Evolutionary conservation across 257 asterid species (phyloP), one percentile per base, ranked within the genome.

Genomic region (Vinca minor): DNA sequence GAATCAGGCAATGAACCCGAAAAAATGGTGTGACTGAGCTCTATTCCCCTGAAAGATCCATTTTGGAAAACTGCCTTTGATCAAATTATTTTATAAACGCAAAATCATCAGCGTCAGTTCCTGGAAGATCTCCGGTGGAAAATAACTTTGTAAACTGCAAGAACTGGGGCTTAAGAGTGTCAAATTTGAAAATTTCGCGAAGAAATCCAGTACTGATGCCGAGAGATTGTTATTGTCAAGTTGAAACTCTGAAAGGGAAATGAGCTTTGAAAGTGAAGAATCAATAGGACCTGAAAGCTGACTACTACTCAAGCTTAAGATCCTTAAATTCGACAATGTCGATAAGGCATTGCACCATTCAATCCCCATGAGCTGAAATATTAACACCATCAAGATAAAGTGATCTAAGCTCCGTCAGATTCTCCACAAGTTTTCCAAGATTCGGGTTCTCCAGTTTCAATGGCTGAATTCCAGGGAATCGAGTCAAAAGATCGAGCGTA

Each of bases 81-180:
- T 25, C 1, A 45, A 20, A 15, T 25, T 79, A 5, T 3, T 0
- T 15, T 80, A 66, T n/a, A 79, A 57, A 48, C 68, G 54, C 9
- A 82, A 56, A 17, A 2, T 8, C 46, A 63, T 72, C 1, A 82
- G 53, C 65, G 77, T 54, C 17, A 59, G 66, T 62, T 72, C 21
- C 67, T 72, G 73, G 49, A 82, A 63, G 34, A 82, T 70, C 38
- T 17, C 29, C 23, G 23, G 35, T 25, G 82, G 77, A 41, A 81
- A 78, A 21, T n/a, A 0, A 6, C 68, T 73, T 23, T 31, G 5
- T 44, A 72, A 59, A 14, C 60, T 42, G 62, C 77, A 72, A 10
- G n/a, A 1, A 18, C 15, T 0, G 39, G 64, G 48, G 44, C 69
- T 59, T 36, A 76, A 29, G 23, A 13, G 15, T 23, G 23, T 71